These are phyloP conservation scores for Apiospora hydei DNA, from an alignment of 2,329 filamentous ascomycete genomes.

Conservation along the genomic window DNA sequence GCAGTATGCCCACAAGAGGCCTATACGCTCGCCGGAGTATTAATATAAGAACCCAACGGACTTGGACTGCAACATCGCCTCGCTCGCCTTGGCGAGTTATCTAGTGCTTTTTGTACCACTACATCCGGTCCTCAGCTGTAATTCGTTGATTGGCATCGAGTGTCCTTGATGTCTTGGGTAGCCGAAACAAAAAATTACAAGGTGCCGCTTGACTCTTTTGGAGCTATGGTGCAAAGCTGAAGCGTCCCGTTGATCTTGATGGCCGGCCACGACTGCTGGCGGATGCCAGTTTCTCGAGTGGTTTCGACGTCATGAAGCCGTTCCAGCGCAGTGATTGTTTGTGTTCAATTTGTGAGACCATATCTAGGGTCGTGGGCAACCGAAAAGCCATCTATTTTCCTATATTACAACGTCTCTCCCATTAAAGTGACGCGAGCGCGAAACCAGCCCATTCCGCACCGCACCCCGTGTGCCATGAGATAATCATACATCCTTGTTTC, in stretches of 20 bases:
- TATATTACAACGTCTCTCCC: not conserved
- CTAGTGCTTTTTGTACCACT: not conserved
- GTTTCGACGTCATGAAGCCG: too few species aligned
- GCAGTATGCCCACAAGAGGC: not conserved
- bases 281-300: not conserved
- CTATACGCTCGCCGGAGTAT: not conserved
- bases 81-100: not conserved
- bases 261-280: constrained; percentile 17
- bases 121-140: not conserved
- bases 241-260: not conserved
- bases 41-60: not conserved
- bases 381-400: not conserved
- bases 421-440: not conserved
- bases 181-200: not conserved
- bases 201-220: not conserved
- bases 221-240: constrained; percentile 3
- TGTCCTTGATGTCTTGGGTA: too few species aligned
- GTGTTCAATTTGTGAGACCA: not conserved
- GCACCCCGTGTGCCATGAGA: not conserved
- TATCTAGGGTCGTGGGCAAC: not conserved
- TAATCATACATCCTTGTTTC: constrained; percentile 5
- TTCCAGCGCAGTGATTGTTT: not conserved
- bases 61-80: not conserved
- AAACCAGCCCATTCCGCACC: not conserved
- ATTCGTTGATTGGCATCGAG: too few species aligned